Base-by-base conservation (phyloP, 306 rosid species). In the Lithocarpus polystachyus region DNA sequence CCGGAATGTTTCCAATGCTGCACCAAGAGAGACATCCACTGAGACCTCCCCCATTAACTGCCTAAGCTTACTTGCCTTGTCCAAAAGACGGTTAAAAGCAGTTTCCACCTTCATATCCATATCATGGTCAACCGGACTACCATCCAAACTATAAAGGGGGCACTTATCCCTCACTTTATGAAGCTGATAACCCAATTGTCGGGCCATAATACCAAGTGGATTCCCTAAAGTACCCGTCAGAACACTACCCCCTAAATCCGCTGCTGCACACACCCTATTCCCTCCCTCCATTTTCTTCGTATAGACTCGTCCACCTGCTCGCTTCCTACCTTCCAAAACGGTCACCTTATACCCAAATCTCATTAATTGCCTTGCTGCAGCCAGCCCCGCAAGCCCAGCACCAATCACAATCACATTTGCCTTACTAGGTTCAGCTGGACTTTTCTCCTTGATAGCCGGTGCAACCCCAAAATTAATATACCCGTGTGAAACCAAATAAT, bases 181-280 rank as follows among this genome's bases (percentile, higher is more conserved):
- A 83, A 95, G 91, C 65, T 78, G 13, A 29, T 85, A 88, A 52
- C 97, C 94, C 82, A 95, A 89, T 67, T 95, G 98, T 82, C 90
- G 73, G 12, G 93, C 98, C 71, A 95, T 84, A 84, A 95, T 95
- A 77, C 98, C 97, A 48, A 95, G 97, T 6, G 97, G 99, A 68
- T 95, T 95, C 74, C 99, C 97, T 22, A 86, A 82, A 5, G 97
- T 95, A 77, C 99, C 99, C 0, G 97, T 95, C 89, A 95, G 86
- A 85, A 95, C 99, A 86, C 97, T 95, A 29, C 99, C 97, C n/a
- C 98, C 99, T 77, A 95, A 90, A 74, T 95, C 99, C 5, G 97
- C 99, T 3, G 95, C 99, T 5, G 98, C 99, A 62, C 79, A 78
- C 10, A 88, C 77, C 89, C 97, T 87, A 86, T 81, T 92, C 75